A percentile compares a stretch with the other conserved stretches of the same genome.
These are phyloP conservation scores for Spergularia bocconei DNA, from an alignment of 148 eudicot genomes.

Conservation along the genomic window DNA sequence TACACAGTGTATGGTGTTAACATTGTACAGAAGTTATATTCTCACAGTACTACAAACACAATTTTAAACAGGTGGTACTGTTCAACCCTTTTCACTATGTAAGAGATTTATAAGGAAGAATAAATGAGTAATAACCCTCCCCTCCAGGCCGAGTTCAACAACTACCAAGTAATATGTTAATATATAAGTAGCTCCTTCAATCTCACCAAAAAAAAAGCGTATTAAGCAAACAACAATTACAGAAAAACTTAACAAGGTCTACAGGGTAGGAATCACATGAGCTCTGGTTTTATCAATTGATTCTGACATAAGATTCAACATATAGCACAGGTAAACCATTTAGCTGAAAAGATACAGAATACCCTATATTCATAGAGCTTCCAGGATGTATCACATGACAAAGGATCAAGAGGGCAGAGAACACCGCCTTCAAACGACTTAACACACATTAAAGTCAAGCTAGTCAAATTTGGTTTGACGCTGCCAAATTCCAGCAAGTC, in stretches of 20 bases:
- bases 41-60: neutral
- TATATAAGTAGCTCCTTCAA: neutral
- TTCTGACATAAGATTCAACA: conserved; percentile 1
- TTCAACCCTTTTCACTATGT: neutral
- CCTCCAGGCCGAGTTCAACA: neutral
- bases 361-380: neutral
- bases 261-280: neutral
- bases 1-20: neutral
- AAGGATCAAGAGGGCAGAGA: neutral
- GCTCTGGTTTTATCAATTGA: neutral
- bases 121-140: neutral
- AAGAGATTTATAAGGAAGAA: neutral
- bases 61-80: neutral
- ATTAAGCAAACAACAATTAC: neutral
- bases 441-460: conserved; percentile 4
- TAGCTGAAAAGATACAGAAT: neutral
- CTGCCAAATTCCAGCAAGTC: neutral
- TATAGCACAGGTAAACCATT: neutral
- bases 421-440: no score
- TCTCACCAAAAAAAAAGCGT: neutral
- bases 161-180: neutral
- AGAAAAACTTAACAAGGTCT: neutral
- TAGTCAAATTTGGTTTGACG: conserved; percentile 1
- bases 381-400: neutral
- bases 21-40: neutral